Evolutionary conservation across 495 filamentous ascomycete genomes (phyloP).

Genomic region (Penicillium mononematosum): DNA sequence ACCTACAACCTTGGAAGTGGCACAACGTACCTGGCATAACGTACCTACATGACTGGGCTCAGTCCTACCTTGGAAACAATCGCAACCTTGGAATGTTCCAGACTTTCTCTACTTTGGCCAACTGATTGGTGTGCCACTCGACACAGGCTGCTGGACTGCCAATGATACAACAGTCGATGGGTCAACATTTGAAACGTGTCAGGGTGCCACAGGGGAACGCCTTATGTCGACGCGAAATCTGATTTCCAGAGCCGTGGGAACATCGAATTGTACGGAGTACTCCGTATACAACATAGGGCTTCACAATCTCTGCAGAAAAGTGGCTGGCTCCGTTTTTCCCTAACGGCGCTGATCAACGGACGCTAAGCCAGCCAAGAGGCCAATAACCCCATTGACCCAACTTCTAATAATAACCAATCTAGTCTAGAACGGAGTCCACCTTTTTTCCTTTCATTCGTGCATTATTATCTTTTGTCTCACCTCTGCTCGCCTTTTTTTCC

Average conservation of each 20-base stretch:
- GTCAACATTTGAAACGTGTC: neutral
- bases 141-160: neutral
- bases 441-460: conserved; percentile 2
- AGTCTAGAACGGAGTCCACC: conserved; percentile 1
- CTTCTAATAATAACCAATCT: conserved; percentile 9
- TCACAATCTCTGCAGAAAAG: neutral
- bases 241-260: neutral
- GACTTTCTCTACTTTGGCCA: neutral
- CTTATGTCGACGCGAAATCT: neutral
- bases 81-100: neutral
- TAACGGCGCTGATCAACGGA: conserved; percentile 7
- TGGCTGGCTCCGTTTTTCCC: neutral
- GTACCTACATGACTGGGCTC: neutral
- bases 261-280: neutral
- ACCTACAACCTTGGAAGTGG: too few relatives aligned
- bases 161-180: neutral
- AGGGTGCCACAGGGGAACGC: neutral
- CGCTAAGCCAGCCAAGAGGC: neutral
- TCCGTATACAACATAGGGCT: neutral
- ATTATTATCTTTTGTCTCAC: conserved; percentile 6
- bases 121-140: neutral
- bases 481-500: neutral
- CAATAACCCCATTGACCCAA: neutral
- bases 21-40: too few relatives aligned
- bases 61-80: neutral